These are phyloP conservation scores for Suillus clintonianus DNA, from an alignment of 768 basidiomycete species.

Conservation along the genomic window DNA sequence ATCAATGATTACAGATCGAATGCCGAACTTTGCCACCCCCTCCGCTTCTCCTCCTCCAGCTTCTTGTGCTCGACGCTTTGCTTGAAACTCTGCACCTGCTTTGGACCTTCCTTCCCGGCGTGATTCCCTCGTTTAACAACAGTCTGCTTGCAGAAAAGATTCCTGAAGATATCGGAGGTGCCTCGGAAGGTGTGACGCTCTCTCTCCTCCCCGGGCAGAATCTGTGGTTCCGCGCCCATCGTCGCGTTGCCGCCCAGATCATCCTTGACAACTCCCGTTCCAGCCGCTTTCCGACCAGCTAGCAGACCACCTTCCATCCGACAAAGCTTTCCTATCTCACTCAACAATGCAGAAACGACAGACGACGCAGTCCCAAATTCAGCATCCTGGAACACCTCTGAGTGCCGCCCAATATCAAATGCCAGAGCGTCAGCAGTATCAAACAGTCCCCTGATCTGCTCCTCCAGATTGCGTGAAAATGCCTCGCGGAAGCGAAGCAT, in stretches of 20 bases:
- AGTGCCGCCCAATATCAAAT: constrained; percentile 58
- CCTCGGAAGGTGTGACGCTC: too few relatives aligned
- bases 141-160: too few relatives aligned
- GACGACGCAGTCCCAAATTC: constrained; percentile 53
- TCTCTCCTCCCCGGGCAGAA: constrained; percentile 64
- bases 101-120: constrained; percentile 34
- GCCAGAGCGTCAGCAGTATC: constrained; percentile 57
- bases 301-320: constrained; percentile 36
- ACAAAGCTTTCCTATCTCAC: constrained; percentile 62
- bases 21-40: constrained; percentile 53
- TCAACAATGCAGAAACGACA: constrained; percentile 65
- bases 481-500: constrained; percentile 58
- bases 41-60: constrained; percentile 33
- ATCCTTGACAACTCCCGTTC: constrained; percentile 64
- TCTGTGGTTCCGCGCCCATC: constrained; percentile 74
- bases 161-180: too few relatives aligned
- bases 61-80: constrained; percentile 45
- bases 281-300: constrained; percentile 54
- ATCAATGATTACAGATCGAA: constrained; percentile 36
- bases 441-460: constrained; percentile 52
- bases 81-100: constrained; percentile 44
- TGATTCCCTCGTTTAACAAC: constrained; percentile 39
- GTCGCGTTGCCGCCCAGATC: constrained; percentile 39
- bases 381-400: constrained; percentile 65
- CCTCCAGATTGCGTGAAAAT: constrained; percentile 56